phyloP scores from a whole-genome alignment of 495 filamentous ascomycete genomes.

The Symbiotaphrina buchneri region DNA sequence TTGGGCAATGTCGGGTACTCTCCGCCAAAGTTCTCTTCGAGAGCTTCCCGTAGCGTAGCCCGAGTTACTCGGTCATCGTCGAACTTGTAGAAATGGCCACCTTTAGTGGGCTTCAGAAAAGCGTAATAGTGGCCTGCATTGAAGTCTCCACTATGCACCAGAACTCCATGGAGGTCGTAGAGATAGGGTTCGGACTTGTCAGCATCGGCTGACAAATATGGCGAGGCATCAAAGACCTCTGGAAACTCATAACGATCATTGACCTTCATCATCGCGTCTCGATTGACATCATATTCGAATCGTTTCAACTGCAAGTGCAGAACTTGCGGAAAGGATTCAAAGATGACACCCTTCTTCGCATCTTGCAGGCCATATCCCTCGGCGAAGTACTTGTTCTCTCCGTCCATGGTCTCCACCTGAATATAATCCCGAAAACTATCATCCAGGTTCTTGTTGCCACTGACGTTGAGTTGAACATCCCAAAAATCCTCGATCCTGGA shows the following conservation, averaged over 20 bases:
- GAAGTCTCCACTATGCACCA: conserved; percentile 90
- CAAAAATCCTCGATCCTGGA: conserved; percentile 92
- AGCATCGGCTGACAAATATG: conserved; percentile 69
- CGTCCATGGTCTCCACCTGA: conserved; percentile 86
- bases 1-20: conserved; percentile 44
- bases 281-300: conserved; percentile 91
- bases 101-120: conserved; percentile 79
- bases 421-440: conserved; percentile 95
- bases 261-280: conserved; percentile 96
- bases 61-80: conserved; percentile 93
- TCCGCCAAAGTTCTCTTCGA: conserved; percentile 94
- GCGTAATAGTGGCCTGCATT: conserved; percentile 99
- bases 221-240: conserved; percentile 71
- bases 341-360: conserved; percentile 93
- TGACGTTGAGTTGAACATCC: conserved; percentile 95
- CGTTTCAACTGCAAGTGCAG: conserved; percentile 91
- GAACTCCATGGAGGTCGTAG: conserved; percentile 83
- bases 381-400: conserved; percentile 95
- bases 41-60: conserved; percentile 71
- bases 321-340: conserved; percentile 86
- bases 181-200: conserved; percentile 74
- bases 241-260: conserved; percentile 97
- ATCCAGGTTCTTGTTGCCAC: conserved; percentile 75
- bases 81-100: conserved; percentile 89
- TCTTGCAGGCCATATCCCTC: conserved; percentile 83